Base-by-base conservation (phyloP, 768 basidiomycete genomes). In the Amanita exitialis region DNA sequence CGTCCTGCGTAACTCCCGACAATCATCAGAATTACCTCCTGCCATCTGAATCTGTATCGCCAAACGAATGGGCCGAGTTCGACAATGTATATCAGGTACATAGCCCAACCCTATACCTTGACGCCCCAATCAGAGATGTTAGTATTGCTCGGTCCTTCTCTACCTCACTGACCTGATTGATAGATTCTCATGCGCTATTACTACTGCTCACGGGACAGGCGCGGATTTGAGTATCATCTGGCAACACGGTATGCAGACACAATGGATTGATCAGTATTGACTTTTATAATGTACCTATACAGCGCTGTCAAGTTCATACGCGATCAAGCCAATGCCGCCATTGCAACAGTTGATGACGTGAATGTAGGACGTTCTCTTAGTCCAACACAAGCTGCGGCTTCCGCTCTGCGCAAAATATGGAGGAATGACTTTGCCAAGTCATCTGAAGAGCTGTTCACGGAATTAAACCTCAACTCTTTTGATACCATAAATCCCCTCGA, bases 31-130 rank as follows among this genome's bases (percentile, higher is more conserved):
- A 69, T 48, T 85, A 86, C 57, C 74, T 80, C 51, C 78, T 86
- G 66, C 82, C 84, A 27, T 73, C 80, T 10, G 82, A 85, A 57
- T 75, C 78, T 39, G 75, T 84, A 30, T 79, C 82, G 9, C 71
- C 81, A 23, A 71, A 79, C 20, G 86, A 90, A 59, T 84, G 80
- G 86, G 77, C 76, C 2, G 79, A 82, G 53, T 97, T 95, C 66
- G 84, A 88, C 61, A 88, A 94, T 58, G 90, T 93, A 21, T 90
- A 93, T 61, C 89, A 95, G 60, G 76, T 92, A 13, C 92, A 96
- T 65, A 86, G 80, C 54, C 93, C 92, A 1, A 84, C 80, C 44
- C 74, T 95, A 42, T 82, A 81, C 58, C 72, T 92, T 69, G 84
- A 83, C 58, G 82, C 80, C 59, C 74, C 79, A 21, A 79, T 83